Evolutionary conservation across 1,139 yeast species (phyloP), one percentile per base, ranked within the genome.

Genomic region (Blastobotrys illinoisensis): DNA sequence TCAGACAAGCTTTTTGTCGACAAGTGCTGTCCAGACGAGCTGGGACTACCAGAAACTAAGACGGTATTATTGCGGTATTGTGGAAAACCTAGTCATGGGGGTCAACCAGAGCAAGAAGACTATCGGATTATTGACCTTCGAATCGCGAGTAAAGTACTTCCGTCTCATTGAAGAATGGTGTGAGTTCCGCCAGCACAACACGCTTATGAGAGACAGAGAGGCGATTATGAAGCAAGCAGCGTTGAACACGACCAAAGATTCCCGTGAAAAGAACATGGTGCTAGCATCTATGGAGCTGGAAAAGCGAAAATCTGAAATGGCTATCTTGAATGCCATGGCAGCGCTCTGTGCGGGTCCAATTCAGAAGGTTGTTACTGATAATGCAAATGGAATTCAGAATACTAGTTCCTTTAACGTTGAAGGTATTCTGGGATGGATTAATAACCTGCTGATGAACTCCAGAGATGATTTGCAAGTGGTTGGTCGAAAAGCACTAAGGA

Each of bases 131-230:
- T 74, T 91, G 21, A 93, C 96, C 1, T 90, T 90, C 67, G 91
- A 86, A 63, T 95, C 93, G 9, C 76, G 97, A 56, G 83, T 88
- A 23, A 86, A 90, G 0, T 86, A 95, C 61, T 90, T 89, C 71
- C 82, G 84, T 49, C 85, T 81, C 64, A 74, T 93, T 58, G 90
- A 87, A 61, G 96, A 88, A 66, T 95, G 99, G 99, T 89, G 97
- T 70, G 96, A 96, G 0, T 83, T 81, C 67, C 98, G 98, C 1
- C 85, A 81, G 52, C 76, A 82, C 40, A 76, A 80, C 20, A 72
- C 76, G 0, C 67, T 85, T 3, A 80, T 89, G 4, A 82, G 81
- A 46, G 88, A 85, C 45, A 75, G 97, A 50, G 91, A 89, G 62
- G 70, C 72, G 5, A 68, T 73, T 1, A 90, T 91, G 88, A 60